phyloP scores from a whole-genome alignment of 2,329 filamentous ascomycete genomes.

The Paraconiothyrium sp. region DNA sequence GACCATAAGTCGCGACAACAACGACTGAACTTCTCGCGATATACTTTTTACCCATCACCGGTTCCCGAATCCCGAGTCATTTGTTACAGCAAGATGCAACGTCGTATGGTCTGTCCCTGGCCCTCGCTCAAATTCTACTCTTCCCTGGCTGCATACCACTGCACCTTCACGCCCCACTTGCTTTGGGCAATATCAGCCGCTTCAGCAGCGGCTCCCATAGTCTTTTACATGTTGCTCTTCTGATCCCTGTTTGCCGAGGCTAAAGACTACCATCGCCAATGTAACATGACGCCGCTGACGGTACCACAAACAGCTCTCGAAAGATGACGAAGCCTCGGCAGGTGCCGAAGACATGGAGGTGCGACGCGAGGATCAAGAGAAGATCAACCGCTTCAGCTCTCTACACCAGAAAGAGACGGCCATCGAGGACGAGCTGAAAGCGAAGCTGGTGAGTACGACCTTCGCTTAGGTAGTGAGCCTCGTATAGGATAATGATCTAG shows the following conservation, averaged over 20 bases:
- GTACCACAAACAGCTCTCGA: conserved; percentile 74
- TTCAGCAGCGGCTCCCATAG: background rate
- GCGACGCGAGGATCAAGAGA: conserved; percentile 95
- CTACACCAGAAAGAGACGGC: conserved; percentile 85
- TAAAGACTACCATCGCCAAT: background rate
- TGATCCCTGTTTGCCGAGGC: background rate
- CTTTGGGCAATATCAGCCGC: background rate
- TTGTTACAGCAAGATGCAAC: conserved; percentile 17
- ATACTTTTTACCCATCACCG: background rate
- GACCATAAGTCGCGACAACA: background rate
- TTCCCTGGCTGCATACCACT: background rate
- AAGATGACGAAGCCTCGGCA: conserved; percentile 83
- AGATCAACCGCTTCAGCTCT: conserved; percentile 97
- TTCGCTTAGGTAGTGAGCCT: background rate
- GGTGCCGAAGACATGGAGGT: conserved; percentile 88
- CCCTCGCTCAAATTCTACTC: conserved; percentile 10
- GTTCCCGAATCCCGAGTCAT: background rate
- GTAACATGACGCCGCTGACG: conserved; percentile 26
- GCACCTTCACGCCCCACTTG: conserved; percentile 1
- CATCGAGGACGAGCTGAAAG: conserved; percentile 81
- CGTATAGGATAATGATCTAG: conserved; percentile 2
- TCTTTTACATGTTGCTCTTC: background rate
- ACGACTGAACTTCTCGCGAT: background rate
- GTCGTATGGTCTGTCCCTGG: conserved; percentile 19
- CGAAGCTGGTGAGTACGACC: conserved; percentile 73